Evolutionary conservation across 129 eudicot species (phyloP).

Genomic region (Apium graveolens): DNA sequence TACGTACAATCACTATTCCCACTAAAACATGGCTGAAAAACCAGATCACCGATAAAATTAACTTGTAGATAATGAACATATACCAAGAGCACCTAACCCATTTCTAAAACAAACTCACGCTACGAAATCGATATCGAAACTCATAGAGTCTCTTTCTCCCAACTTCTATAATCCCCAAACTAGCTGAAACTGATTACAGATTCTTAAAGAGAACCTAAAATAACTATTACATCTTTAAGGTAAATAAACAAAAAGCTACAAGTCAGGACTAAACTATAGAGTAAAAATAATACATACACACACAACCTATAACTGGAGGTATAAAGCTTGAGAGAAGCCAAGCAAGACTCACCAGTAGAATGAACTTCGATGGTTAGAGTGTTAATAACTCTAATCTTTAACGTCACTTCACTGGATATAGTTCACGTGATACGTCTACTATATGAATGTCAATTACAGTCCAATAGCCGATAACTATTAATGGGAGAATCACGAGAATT

Average conservation of each 20-base stretch:
- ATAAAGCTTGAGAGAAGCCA: slow-evolving; percentile 5
- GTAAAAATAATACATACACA: no score
- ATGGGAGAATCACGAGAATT: no score
- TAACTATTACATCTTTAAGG: not conserved
- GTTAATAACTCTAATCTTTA: no score
- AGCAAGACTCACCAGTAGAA: slow-evolving; percentile 8
- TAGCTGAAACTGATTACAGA: not conserved
- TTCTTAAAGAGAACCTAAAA: not conserved
- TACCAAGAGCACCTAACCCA: not conserved
- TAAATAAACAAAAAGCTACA: not conserved
- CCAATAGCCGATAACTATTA: no score
- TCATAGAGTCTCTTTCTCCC: not conserved
- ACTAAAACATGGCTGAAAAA: not conserved
- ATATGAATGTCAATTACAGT: no score
- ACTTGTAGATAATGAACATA: not conserved
- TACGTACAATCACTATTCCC: not conserved
- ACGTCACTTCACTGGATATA: no score
- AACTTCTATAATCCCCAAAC: not conserved
- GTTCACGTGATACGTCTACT: no score
- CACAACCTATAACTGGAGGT: not conserved
- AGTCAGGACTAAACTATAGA: not conserved
- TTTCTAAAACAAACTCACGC: not conserved
- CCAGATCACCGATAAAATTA: not conserved
- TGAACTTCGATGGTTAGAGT: not conserved
- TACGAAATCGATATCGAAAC: not conserved